Conservation (phyloP, 768 basidiomycete genomes). For the Lactarius psammicola region DNA sequence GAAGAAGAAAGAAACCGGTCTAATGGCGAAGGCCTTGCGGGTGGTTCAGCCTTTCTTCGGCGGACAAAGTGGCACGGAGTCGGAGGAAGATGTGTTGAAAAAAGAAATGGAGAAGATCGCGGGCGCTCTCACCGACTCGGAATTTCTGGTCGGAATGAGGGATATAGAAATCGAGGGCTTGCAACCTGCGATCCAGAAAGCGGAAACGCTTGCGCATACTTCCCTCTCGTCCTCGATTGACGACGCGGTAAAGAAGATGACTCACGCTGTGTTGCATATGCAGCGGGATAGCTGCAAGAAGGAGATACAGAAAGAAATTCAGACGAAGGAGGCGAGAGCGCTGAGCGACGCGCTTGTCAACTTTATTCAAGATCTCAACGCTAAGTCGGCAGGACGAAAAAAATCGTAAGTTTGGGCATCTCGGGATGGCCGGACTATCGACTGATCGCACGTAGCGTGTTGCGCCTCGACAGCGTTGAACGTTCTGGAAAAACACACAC, state of each 20-base stretch:
- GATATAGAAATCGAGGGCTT: neutral
- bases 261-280: neutral
- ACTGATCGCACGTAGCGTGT: neutral
- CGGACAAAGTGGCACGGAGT: neutral
- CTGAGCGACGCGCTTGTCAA: neutral
- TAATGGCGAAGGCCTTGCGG: neutral
- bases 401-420: neutral
- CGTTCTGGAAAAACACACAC: neutral
- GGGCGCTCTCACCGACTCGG: neutral
- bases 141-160: constrained; percentile 13
- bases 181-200: neutral
- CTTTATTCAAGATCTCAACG: constrained; percentile 13
- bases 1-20: neutral
- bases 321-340: neutral
- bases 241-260: neutral
- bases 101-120: constrained; percentile 11
- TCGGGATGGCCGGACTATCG: neutral
- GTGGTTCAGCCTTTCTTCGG: neutral
- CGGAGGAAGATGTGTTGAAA: neutral
- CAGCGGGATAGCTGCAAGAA: constrained; percentile 10
- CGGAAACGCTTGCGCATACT: neutral
- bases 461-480: constrained; percentile 4
- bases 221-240: constrained; percentile 6
- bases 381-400: neutral
- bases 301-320: neutral